Conservation (phyloP, 495 filamentous ascomycete genomes). For the Monascus purpureus region DNA sequence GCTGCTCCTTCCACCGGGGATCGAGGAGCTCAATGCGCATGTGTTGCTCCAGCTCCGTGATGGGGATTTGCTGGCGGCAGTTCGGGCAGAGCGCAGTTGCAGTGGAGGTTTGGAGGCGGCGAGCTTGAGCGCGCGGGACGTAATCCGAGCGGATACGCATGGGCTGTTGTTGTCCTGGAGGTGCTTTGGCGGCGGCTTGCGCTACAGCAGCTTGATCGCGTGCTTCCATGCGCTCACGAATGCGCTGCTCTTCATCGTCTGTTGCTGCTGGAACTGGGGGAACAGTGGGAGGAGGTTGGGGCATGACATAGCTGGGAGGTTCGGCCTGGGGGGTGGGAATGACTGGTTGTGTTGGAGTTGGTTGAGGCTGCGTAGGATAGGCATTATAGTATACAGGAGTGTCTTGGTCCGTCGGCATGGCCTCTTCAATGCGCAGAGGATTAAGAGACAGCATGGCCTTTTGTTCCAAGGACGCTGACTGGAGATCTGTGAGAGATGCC, state of each 20-base stretch:
- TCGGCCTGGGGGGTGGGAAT: constrained; percentile 21
- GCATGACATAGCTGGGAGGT: constrained; percentile 20
- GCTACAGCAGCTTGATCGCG: constrained; percentile 61
- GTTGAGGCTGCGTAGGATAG: constrained; percentile 22
- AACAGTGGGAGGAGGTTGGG: constrained; percentile 12
- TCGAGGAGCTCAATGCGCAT: constrained; percentile 95
- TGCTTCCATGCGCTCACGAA: constrained; percentile 53
- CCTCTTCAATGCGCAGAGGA: constrained; percentile 83
- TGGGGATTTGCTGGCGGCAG: constrained; percentile 78
- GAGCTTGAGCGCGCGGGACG: constrained; percentile 67
- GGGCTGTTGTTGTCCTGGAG: constrained; percentile 43
- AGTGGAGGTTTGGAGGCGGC: constrained; percentile 44
- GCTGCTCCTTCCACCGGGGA: constrained; percentile 91
- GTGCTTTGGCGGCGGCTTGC: constrained; percentile 59
- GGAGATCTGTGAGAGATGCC: constrained; percentile 75
- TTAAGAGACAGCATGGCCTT: constrained; percentile 80
- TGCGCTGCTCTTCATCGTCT: constrained; percentile 53
- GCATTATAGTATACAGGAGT: constrained; percentile 42
- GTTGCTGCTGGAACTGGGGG: constrained; percentile 17
- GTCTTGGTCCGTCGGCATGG: constrained; percentile 72
- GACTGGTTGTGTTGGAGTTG: constrained; percentile 17
- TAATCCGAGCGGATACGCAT: constrained; percentile 94
- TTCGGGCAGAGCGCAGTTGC: constrained; percentile 79
- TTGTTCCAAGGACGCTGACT: constrained; percentile 87
- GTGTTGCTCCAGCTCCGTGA: constrained; percentile 78